Base-by-base conservation (phyloP, 164 flowering plant species). In the Sextonia rubra region DNA sequence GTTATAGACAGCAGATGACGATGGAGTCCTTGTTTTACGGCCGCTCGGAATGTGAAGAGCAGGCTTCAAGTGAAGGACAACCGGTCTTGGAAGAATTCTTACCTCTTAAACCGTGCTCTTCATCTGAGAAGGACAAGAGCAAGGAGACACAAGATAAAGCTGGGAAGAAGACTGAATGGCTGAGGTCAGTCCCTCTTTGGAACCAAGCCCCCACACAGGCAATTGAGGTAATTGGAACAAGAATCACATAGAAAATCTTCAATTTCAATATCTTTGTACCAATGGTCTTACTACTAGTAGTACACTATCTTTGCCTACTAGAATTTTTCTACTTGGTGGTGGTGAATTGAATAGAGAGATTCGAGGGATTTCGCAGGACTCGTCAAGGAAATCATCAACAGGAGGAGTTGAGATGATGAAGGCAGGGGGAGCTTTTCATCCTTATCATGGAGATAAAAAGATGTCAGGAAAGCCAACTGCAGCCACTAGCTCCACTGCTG, bases 141-240 rank as follows among this genome's bases (percentile, higher is more conserved):
- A 62, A 55, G 47, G 73, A 73, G 12, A 66, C 26, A 9, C 29
- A 63, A 69, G 81, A 83, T 2, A 82, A 80, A 63, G 66, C 75
- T 2, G 73, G n/a, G 25, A 79, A 79, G 75, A 90, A 86, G 76
- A 81, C 86, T 0, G 92, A 91, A 62, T 90, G 97, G 97, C 85
- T 93, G 66, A 88, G 84, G 81, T 93, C 97, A 74, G 93, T 79
- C 73, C 94, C 86, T 75, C 68, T 91, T 2, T 90, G 95, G 95
- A 91, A 85, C 73, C 89, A 82, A 73, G 77, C 85, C 66, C 76
- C 90, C 66, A 87, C 83, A 61, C 15, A 61, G 4, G 44, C 6
- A 37, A 37, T 9, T 37, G 44, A 37, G 44, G 44, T 37, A 37
- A 37, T 37, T 37, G 44, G 44, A 9, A 37, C 11, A 37, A 5